These are phyloP conservation scores for Strobilomyces echinocephalus DNA, from an alignment of 768 basidiomycete species.

Conservation along the genomic window DNA sequence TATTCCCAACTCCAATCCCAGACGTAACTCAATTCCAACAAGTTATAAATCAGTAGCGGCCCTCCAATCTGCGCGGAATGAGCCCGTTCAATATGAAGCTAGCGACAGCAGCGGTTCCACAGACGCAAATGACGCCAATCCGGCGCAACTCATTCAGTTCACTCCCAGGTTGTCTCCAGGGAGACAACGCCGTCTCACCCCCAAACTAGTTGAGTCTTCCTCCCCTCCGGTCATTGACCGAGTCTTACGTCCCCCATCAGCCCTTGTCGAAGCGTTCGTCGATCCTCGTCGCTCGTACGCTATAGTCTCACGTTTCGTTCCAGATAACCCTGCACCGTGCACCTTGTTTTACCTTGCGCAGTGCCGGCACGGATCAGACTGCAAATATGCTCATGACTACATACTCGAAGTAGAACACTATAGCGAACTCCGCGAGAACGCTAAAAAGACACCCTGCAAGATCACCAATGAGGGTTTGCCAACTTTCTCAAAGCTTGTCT, in stretches of 20 bases:
- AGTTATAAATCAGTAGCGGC: constrained; percentile 39
- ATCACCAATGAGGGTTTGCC: constrained; percentile 50
- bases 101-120: constrained; percentile 43
- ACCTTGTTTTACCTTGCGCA: constrained; percentile 59
- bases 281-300: constrained; percentile 2
- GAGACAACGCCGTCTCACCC: constrained; percentile 42
- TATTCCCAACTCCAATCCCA: constrained; percentile 9
- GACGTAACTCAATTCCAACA: constrained; percentile 26
- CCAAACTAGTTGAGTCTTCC: constrained; percentile 45
- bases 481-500: neutral
- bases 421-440: constrained; percentile 48
- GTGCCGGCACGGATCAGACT: constrained; percentile 55
- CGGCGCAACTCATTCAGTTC: constrained; percentile 25
- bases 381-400: constrained; percentile 63
- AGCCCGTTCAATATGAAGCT: constrained; percentile 38
- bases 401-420: constrained; percentile 50
- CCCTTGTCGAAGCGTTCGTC: constrained; percentile 59
- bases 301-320: neutral
- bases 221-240: constrained; percentile 5
- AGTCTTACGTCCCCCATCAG: constrained; percentile 30
- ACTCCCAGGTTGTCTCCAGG: constrained; percentile 31
- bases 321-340: constrained; percentile 61
- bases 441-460: constrained; percentile 61
- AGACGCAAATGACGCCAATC: constrained; percentile 38
- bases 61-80: constrained; percentile 20